Evolutionary conservation across 352 stramenopile species (phyloP).

Genomic region (Phytophthora podocarpi): DNA sequence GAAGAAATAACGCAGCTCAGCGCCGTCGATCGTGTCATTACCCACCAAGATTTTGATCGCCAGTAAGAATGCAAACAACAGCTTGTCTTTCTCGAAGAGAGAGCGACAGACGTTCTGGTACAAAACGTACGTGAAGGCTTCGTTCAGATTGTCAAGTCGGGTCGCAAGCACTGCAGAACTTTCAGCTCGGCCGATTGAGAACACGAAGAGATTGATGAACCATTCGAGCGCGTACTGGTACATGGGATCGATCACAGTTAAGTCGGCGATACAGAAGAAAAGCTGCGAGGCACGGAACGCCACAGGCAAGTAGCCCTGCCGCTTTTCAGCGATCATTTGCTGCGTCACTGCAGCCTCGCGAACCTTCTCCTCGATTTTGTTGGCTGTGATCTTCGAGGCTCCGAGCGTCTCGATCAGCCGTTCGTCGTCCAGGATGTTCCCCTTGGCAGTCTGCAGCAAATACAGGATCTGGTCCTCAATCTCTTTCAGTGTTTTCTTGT

Average conservation of each 20-base stretch:
- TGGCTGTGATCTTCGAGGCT: constrained; percentile 93
- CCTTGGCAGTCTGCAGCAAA: constrained; percentile 91
- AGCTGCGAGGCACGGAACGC: constrained; percentile 91
- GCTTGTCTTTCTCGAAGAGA: constrained; percentile 96
- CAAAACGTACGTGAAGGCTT: constrained; percentile 94
- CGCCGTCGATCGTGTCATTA: constrained; percentile 71
- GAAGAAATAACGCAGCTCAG: constrained; percentile 92
- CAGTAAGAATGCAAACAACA: constrained; percentile 95
- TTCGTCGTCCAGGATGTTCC: constrained; percentile 97
- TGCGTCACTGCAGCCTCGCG: constrained; percentile 92
- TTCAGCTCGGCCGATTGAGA: constrained; percentile 88
- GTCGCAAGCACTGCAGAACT: constrained; percentile 77
- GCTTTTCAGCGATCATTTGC: constrained; percentile 92
- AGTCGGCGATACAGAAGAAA: constrained; percentile 95
- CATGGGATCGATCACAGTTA: constrained; percentile 95
- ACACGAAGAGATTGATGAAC: constrained; percentile 96
- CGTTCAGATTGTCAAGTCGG: constrained; percentile 90
- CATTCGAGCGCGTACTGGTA: constrained; percentile 97
- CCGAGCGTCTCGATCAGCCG: constrained; percentile 94
- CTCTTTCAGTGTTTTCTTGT: constrained; percentile 95
- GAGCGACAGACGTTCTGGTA: constrained; percentile 97
- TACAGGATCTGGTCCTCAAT: constrained; percentile 97
- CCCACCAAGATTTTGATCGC: constrained; percentile 93
- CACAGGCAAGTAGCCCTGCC: constrained; percentile 92
- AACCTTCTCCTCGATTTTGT: constrained; percentile 95